Evolutionary conservation across 306 rosid genomes (phyloP), one percentile per base, ranked within the genome.

Genomic region (Lathyrus aphaca): DNA sequence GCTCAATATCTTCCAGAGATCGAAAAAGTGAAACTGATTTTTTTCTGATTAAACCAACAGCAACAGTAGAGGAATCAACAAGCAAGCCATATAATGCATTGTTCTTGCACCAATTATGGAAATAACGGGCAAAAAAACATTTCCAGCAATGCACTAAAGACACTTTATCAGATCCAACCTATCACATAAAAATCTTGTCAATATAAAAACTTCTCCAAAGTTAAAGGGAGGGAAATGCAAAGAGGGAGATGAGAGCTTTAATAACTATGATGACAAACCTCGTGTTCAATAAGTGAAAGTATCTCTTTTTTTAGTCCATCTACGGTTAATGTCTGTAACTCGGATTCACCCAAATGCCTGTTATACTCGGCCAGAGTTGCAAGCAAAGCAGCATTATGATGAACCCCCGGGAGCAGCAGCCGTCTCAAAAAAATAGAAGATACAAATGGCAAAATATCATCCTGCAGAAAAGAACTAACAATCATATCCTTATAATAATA

Each of bases 361-460:
- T 79, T 82, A 80, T 94, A 90, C 50, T 88, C 97, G 59, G 73
- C 79, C 38, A 94, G 84, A 54, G 97, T 94, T 50, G 90, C 81
- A 78, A 86, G 85, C 79, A 94, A 77, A 77, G 88, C 86, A 80
- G 79, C 71, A 66, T 77, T 88, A 75, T 90, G 92, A 80, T 82
- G 83, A 78, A 90, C 88, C 66, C 97, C 96, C 37, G 98, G 96
- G 73, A 86, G 91, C 65, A 94, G 90, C 74, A 94, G 87, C 85
- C 90, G 85, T 69, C 87, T 90, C 62, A 88, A 61, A 85, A 88
- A 90, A 81, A 90, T 82, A 18, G 92, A 87, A 65, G 98, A 90
- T 44, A 90, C 82, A 82, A 85, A 85, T 1, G 90, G 83, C 32
- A 80, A 75, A 44, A 82, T 80, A 77, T 88, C 81, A 74, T 87